A percentile compares a stretch with the other conserved stretches of the same genome.
phyloP scores from a whole-genome alignment of 164 flowering plant species.

The Macadamia integrifolia region DNA sequence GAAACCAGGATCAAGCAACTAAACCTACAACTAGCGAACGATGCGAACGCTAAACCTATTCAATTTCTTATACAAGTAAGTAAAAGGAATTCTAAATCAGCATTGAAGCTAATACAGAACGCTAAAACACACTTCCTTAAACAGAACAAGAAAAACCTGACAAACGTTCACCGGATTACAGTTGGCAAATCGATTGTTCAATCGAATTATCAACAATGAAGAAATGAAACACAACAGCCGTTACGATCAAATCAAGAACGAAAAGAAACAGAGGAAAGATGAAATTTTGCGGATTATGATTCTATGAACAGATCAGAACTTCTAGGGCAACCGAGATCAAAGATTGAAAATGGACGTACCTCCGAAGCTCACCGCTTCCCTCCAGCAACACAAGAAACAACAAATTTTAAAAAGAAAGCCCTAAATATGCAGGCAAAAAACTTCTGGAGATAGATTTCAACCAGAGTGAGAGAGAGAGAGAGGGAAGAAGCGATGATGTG shows the following conservation, averaged over 20 bases:
- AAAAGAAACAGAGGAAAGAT: background rate
- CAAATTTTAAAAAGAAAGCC: conserved; percentile 20
- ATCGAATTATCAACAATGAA: background rate
- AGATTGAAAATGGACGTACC: conserved; percentile 23
- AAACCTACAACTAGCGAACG: conserved; percentile 5
- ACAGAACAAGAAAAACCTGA: background rate
- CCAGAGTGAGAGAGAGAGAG: conserved; percentile 2
- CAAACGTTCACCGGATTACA: background rate
- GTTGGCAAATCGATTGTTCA: background rate
- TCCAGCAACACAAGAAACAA: conserved; percentile 5
- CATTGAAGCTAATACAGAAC: background rate
- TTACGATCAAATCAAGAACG: conserved; percentile 4
- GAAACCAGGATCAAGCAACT: conserved; percentile 10
- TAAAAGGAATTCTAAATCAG: conserved; percentile 4
- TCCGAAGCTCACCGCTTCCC: conserved; percentile 12
- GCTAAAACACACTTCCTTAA: background rate
- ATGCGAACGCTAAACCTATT: conserved; percentile 6
- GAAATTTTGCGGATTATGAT: background rate
- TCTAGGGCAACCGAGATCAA: conserved; percentile 6
- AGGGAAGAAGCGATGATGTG: background rate
- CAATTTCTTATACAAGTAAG: background rate
- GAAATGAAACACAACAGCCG: background rate
- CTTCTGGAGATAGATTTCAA: conserved; percentile 3
- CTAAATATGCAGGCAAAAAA: conserved; percentile 9
- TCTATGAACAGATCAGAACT: background rate